Percentiles rank a stretch among this genome's conserved stretches.
phyloP scores from a whole-genome alignment of 148 eudicot genomes.

The Simmondsia chinensis region DNA sequence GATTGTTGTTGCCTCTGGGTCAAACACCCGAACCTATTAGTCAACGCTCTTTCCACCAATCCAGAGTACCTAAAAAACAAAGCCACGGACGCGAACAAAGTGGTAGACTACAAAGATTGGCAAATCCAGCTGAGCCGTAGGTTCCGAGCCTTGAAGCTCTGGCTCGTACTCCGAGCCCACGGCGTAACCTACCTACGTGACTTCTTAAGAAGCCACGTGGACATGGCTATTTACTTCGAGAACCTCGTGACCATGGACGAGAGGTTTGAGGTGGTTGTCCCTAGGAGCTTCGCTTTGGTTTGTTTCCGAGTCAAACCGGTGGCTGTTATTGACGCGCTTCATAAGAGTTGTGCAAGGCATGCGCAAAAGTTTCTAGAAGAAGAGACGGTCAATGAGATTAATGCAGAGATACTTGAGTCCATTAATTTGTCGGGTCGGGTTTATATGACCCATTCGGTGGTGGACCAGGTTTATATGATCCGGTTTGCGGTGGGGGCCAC shows the following conservation, averaged over 20 bases:
- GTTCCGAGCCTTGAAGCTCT: slow-evolving; percentile 43
- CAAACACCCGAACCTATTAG: slow-evolving; percentile 21
- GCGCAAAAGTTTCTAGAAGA: neutral
- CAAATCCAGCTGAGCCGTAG: slow-evolving; percentile 40
- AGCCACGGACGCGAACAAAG: slow-evolving; percentile 33
- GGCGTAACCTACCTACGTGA: slow-evolving; percentile 33
- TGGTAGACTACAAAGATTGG: slow-evolving; percentile 69
- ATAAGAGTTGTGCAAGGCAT: too few relatives aligned
- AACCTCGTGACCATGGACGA: slow-evolving; percentile 13
- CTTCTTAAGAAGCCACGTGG: slow-evolving; percentile 36
- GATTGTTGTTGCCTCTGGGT: slow-evolving; percentile 54
- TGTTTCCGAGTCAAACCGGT: slow-evolving; percentile 27
- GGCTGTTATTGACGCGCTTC: too few relatives aligned
- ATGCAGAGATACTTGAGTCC: slow-evolving; percentile 18
- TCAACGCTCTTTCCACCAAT: slow-evolving; percentile 28
- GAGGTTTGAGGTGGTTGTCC: slow-evolving; percentile 37
- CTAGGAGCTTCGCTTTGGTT: slow-evolving; percentile 30
- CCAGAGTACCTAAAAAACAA: slow-evolving; percentile 42
- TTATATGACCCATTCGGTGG: slow-evolving; percentile 31
- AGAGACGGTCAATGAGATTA: slow-evolving; percentile 11
- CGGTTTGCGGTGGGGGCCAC: slow-evolving; percentile 25
- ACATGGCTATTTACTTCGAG: slow-evolving; percentile 48
- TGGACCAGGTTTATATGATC: slow-evolving; percentile 19
- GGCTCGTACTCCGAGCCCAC: slow-evolving; percentile 40
- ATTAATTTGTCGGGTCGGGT: slow-evolving; percentile 13